Conservation (phyloP, 2,329 filamentous ascomycete genomes). For the Hypoxylon sp. region DNA sequence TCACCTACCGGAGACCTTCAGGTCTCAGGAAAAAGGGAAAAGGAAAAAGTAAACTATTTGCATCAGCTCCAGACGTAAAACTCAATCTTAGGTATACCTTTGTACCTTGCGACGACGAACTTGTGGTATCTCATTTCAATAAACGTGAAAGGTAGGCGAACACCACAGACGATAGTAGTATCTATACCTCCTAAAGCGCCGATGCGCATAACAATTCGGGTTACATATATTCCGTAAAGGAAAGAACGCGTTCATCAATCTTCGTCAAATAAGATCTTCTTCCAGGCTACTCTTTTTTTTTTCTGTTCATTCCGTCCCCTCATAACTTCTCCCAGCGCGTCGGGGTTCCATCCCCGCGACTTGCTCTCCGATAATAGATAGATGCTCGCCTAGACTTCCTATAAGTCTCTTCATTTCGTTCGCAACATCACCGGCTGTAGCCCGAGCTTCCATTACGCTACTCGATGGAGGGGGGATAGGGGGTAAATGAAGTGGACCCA, state of each 20-base stretch:
- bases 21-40: not conserved
- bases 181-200: not conserved
- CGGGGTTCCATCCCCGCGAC: conserved; percentile 59
- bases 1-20: not conserved
- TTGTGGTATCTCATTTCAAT: conserved; percentile 24
- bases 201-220: not conserved
- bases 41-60: not conserved
- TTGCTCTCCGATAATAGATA: conserved; percentile 63
- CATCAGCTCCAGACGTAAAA: not conserved
- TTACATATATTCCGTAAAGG: not conserved
- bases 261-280: not conserved
- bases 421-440: conserved; percentile 66
- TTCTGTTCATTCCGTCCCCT: conserved; percentile 24
- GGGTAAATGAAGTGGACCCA: conserved; percentile 50
- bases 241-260: not conserved
- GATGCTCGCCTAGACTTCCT: conserved; percentile 65
- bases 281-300: not conserved
- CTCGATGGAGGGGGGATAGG: conserved; percentile 64
- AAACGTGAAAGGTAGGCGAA: not conserved
- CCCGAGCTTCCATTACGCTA: conserved; percentile 69
- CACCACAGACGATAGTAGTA: not conserved
- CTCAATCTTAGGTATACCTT: conserved; percentile 11
- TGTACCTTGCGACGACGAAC: conserved; percentile 7
- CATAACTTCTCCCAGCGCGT: conserved; percentile 44
- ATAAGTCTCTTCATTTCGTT: conserved; percentile 67